Evolutionary conservation across 2,329 filamentous ascomycete species (phyloP).

Genomic region (Piedraia hortae): DNA sequence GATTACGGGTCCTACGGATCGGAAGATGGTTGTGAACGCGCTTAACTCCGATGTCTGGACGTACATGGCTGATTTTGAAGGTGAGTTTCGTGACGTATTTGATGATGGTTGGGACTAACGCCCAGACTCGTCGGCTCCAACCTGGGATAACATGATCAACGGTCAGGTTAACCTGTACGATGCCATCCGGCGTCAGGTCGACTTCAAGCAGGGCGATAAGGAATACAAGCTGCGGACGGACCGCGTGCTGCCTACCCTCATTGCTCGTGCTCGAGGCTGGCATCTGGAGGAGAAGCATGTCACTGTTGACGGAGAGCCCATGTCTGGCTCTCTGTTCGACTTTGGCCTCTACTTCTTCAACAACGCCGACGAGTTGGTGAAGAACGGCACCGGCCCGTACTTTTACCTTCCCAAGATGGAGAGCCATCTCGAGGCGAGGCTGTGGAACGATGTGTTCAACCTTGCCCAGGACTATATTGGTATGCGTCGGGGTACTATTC

Average conservation of each 20-base stretch:
- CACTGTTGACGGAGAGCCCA: slow-evolving; percentile 79
- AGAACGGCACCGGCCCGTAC: slow-evolving; percentile 69
- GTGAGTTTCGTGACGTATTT: slow-evolving; percentile 22
- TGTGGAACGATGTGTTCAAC: slow-evolving; percentile 98
- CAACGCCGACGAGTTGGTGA: slow-evolving; percentile 72
- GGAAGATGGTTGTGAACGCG: slow-evolving; percentile 98
- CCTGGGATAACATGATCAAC: slow-evolving; percentile 98
- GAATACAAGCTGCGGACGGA: slow-evolving; percentile 95
- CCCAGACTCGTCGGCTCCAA: slow-evolving; percentile 73
- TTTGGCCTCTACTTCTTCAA: slow-evolving; percentile 99
- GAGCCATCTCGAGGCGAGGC: slow-evolving; percentile 78
- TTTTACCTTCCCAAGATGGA: slow-evolving; percentile 95
- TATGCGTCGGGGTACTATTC: slow-evolving; percentile 72
- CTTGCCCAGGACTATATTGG: slow-evolving; percentile 78
- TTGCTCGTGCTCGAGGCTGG: slow-evolving; percentile 87
- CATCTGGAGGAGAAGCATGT: slow-evolving; percentile 97
- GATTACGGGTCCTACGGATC: slow-evolving; percentile 88
- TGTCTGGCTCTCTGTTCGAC: slow-evolving; percentile 80
- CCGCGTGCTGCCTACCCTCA: slow-evolving; percentile 62
- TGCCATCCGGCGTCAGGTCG: slow-evolving; percentile 72
- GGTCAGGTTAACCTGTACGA: slow-evolving; percentile 96
- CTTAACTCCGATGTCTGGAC: slow-evolving; percentile 91
- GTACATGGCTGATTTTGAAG: slow-evolving; percentile 98
- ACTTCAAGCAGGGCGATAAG: slow-evolving; percentile 87
- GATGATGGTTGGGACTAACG: neutral